These are phyloP conservation scores for Canna indica DNA, from an alignment of 176 grass and related monocot genomes.

Conservation along the genomic window DNA sequence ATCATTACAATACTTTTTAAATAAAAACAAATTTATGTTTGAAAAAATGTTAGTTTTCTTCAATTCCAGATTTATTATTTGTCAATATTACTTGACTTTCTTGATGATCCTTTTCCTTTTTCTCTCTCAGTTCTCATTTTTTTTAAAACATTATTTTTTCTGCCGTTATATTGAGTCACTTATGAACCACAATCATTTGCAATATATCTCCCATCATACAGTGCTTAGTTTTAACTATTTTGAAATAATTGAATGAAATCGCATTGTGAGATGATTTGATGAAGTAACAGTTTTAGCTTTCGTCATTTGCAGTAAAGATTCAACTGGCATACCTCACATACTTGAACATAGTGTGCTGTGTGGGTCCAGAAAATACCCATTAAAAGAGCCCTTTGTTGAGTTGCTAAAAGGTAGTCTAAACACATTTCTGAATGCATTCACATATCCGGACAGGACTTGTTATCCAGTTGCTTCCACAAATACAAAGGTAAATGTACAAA, in stretches of 20 bases:
- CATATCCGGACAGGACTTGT: conserved; percentile 95
- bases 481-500: conserved; percentile 45
- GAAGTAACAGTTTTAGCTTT: background rate
- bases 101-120: background rate
- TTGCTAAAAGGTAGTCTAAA: conserved; percentile 90
- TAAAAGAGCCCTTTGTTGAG: conserved; percentile 99
- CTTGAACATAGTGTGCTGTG: conserved; percentile 97
- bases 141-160: background rate
- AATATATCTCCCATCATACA: background rate
- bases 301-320: conserved; percentile 58
- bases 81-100: too few species aligned
- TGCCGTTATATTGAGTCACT: background rate
- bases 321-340: conserved; percentile 96
- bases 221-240: background rate
- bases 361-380: conserved; percentile 93
- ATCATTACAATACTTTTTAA: too few species aligned
- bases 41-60: too few species aligned
- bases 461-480: conserved; percentile 99
- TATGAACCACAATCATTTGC: background rate
- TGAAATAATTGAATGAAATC: background rate
- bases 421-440: conserved; percentile 98
- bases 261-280: background rate
- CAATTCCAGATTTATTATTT: too few species aligned
- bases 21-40: too few species aligned
- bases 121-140: background rate